Evolutionary conservation across 2,329 filamentous ascomycete species (phyloP), one percentile per base, ranked within the genome.

Genomic region (Hypoxylon sp.): DNA sequence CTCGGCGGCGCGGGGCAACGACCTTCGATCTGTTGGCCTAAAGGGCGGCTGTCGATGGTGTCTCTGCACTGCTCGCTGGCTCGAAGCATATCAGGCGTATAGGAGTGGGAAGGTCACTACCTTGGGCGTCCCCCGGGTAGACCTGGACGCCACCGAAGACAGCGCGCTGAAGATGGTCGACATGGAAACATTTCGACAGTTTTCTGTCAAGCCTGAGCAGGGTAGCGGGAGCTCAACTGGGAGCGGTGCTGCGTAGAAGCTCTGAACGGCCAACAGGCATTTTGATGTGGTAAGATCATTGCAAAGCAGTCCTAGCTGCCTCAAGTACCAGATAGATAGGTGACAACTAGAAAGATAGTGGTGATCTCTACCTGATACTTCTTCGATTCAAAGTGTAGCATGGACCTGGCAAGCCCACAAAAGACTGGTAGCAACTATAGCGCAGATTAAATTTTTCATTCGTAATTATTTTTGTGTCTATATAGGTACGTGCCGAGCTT

Each of bases 31-130:
- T 15, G 26, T 78, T 17, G 84, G 84, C 2, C 77, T 88, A 51
- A 82, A 77, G 17, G 80, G 75, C 10, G 84, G 85, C 6, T 86
- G 84, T 66, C 84, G 82, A 69, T 88, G 85, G 83, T 88, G 85
- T 70, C 72, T 88, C 4, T 88, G 85, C 66, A 84, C 83, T 2
- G 75, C 72, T 9, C 73, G 84, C 40, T 88, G 83, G 83, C 81
- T 81, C 64, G 84, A 88, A 69, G 85, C 84, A 1, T 81, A 84
- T 58, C 75, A 83, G 51, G 83, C 83, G 1, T 74, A 80, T 58
- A 79, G 75, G 42, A 74, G 73, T 10, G 79, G 79, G 37, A 74
- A 75, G 27, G 62, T 73, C 38, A 58, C 55, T 15, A 60, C 49
- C 24, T 47, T 69, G 5, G 67, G 69, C 9, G 73, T 75, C 26